Evolutionary conservation across 2,329 filamentous ascomycete species (phyloP), one percentile per base, ranked within the genome.

Genomic region (Knufia fluminis): DNA sequence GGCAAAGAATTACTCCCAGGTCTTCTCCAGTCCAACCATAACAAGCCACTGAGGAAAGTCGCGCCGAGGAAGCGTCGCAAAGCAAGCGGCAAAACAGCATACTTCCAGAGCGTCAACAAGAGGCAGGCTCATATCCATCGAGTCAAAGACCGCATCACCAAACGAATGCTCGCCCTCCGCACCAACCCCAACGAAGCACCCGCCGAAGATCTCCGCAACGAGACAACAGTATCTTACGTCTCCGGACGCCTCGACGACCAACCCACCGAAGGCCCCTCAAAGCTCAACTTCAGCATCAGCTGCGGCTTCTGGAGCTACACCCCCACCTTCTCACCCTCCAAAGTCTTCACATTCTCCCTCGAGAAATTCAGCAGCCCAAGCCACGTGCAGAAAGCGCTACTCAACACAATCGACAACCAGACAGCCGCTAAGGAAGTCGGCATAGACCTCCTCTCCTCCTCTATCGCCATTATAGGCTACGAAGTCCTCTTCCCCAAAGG

Each of bases 401-500:
- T 9, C 19, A 20, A 24, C n/a, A 24, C 14, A 7, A 9, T 4
- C 8, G 39, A 20, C 22, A 17, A 9, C 22, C 14, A 24, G 6
- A 9, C 6, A 24, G 20, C 39, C 22, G 39, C 4, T 17, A 42
- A 24, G 22, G 17, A 42, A 42, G 20, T 42, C 20, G 39, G 39
- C 6, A 20, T 42, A 14, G 20, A 24, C 20, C 4, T 42, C 39
- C 14, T 6, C 6, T 6, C 6, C 22, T 14, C 10, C 4, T 42
- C 17, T 6, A 24, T 42, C n/a, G 39, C 8, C 10, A 42, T 42
- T n/a, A 22, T 42, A 6, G 39, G 9, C 10, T 42, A 42, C 20
- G 39, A 42, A n/a, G 39, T 42, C 8, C 4, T 24, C 4, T 42
- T 42, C n/a, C 16, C 39, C 22, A 42, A 42, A n/a, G 39, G 39